Evolutionary conservation across 169 alveolate species (phyloP).

Genomic region (Babesia divergens): DNA sequence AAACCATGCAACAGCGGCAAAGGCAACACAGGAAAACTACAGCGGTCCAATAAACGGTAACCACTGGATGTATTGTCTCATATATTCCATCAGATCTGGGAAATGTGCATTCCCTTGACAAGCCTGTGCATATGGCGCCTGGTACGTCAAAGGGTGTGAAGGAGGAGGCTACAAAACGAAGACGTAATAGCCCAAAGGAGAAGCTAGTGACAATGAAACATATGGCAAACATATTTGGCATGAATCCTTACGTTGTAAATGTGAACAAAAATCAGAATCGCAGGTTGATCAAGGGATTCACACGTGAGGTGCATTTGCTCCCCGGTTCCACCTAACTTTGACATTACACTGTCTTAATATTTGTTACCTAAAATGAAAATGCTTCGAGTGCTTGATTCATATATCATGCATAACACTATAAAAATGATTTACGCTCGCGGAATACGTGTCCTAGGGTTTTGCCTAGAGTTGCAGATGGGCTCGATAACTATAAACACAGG

Average conservation of each 20-base stretch:
- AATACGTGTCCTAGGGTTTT: too few relatives aligned
- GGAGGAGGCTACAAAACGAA: not conserved
- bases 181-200: not conserved
- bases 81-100: not conserved
- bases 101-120: not conserved
- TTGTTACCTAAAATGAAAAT: too few relatives aligned
- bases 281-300: slow-evolving; percentile 31
- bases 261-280: not conserved
- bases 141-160: not conserved
- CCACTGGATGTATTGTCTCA: too few relatives aligned
- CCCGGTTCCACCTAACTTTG: slow-evolving; percentile 29
- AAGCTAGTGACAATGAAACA: not conserved
- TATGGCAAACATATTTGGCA: not conserved
- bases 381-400: too few relatives aligned
- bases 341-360: too few relatives aligned
- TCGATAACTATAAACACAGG: too few relatives aligned
- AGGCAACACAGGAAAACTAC: not conserved
- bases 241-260: slow-evolving; percentile 9
- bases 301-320: slow-evolving; percentile 14
- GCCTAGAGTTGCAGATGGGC: too few relatives aligned
- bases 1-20: not conserved
- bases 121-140: not conserved
- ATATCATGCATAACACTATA: too few relatives aligned
- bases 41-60: slow-evolving; percentile 27
- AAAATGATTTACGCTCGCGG: too few relatives aligned